These are phyloP conservation scores for Aspergillus fischeri DNA, from an alignment of 2,329 filamentous ascomycete species.

Conservation along the genomic window DNA sequence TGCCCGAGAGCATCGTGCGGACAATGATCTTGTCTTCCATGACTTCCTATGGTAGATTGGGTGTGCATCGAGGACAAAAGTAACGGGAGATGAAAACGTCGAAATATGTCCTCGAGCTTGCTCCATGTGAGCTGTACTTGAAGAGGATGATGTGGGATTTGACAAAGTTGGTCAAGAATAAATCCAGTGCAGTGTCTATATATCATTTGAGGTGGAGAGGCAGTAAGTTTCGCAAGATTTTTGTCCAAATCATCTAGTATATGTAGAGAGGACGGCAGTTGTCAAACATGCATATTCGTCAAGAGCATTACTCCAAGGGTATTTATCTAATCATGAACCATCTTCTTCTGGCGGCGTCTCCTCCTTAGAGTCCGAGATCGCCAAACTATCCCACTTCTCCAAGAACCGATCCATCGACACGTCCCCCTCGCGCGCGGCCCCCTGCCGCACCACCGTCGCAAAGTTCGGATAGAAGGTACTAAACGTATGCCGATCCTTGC, in stretches of 20 bases:
- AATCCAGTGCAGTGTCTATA: too few relatives aligned
- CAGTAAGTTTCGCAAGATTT: too few relatives aligned
- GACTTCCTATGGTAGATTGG: too few relatives aligned
- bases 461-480: conserved; percentile 23
- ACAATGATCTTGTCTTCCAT: too few relatives aligned
- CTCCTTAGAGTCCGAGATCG: not conserved
- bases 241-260: too few relatives aligned
- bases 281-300: not conserved
- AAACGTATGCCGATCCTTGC: conserved; percentile 11
- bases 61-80: too few relatives aligned
- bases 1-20: too few relatives aligned
- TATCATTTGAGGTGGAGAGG: too few relatives aligned
- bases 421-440: not conserved
- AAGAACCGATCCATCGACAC: not conserved
- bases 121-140: conserved; percentile 3
- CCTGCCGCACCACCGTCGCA: not conserved
- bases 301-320: not conserved
- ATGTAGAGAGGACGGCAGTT: too few relatives aligned
- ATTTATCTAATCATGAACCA: not conserved
- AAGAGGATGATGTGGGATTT: not conserved
- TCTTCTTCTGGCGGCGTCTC: not conserved
- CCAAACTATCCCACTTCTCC: not conserved
- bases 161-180: not conserved
- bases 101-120: not conserved
- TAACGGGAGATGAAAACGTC: not conserved